These are phyloP conservation scores for Purshia tridentata DNA, from an alignment of 306 rosid species.

Conservation along the genomic window DNA sequence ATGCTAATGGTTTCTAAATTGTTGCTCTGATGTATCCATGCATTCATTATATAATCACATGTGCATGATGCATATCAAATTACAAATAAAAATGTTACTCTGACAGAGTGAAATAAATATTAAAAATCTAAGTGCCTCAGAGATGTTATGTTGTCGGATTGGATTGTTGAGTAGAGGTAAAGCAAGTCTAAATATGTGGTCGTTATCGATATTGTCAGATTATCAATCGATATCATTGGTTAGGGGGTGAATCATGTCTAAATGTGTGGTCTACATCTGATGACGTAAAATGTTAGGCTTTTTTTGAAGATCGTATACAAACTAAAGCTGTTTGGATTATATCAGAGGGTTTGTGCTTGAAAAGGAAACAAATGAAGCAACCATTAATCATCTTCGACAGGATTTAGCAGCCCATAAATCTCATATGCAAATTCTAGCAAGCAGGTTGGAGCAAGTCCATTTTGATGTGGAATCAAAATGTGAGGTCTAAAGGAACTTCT, in stretches of 20 bases:
- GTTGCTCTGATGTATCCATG: too few relatives aligned
- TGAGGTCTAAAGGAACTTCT: slow-evolving; percentile 31
- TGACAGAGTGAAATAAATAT: too few relatives aligned
- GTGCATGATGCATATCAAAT: too few relatives aligned
- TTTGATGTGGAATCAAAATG: slow-evolving; percentile 68
- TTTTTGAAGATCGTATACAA: neutral
- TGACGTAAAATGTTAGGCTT: neutral
- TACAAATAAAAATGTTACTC: too few relatives aligned
- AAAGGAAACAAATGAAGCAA: slow-evolving; percentile 51
- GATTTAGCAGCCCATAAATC: slow-evolving; percentile 59
- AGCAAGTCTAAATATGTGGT: neutral
- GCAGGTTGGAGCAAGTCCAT: slow-evolving; percentile 53
- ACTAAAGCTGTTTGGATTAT: slow-evolving; percentile 15
- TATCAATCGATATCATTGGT: too few relatives aligned
- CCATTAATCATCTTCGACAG: slow-evolving; percentile 44
- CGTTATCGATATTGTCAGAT: neutral
- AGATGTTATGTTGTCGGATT: too few relatives aligned
- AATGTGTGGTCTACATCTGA: neutral
- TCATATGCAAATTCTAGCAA: slow-evolving; percentile 55
- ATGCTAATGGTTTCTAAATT: neutral
- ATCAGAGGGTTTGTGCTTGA: slow-evolving; percentile 48
- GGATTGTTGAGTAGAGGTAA: too few relatives aligned
- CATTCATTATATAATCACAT: too few relatives aligned
- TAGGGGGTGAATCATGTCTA: too few relatives aligned
- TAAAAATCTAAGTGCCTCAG: too few relatives aligned